Evolutionary conservation across 768 basidiomycete genomes (phyloP).

Genomic region (Naganishia vishniacii): DNA sequence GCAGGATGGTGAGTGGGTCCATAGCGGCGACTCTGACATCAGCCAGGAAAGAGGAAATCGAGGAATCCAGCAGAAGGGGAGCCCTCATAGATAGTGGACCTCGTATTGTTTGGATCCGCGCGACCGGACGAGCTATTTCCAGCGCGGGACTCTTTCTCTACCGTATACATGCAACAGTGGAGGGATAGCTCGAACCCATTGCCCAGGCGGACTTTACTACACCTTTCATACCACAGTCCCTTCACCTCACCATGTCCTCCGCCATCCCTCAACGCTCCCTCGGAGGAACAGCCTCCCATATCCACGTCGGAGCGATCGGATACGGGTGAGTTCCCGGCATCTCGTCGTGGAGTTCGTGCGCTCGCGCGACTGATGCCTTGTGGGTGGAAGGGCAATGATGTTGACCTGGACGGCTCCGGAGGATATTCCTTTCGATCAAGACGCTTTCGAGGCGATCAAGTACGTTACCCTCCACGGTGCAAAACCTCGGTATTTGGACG

Average conservation of each 20-base stretch:
- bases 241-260: constrained; percentile 18
- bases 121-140: no score
- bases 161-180: no score
- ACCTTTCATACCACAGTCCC: background rate
- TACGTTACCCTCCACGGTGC: constrained; percentile 43
- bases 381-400: constrained; percentile 58
- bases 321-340: background rate
- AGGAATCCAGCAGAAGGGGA: no score
- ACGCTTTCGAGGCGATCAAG: constrained; percentile 61
- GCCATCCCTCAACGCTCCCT: constrained; percentile 20
- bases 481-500: no score
- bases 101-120: background rate
- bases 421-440: constrained; percentile 55
- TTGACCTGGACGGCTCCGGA: constrained; percentile 56
- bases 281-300: constrained; percentile 21
- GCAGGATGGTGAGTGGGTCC: constrained; percentile 4
- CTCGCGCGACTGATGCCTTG: background rate
- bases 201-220: no score
- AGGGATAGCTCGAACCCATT: no score
- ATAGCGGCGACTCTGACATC: background rate
- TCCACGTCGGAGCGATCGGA: constrained; percentile 29
- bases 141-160: background rate
- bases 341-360: background rate
- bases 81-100: background rate
- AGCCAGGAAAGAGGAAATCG: background rate